A percentile compares a stretch with the other conserved stretches of the same genome.
phyloP scores from a whole-genome alignment of 2,329 filamentous ascomycete species.

The Talaromyces sp. region DNA sequence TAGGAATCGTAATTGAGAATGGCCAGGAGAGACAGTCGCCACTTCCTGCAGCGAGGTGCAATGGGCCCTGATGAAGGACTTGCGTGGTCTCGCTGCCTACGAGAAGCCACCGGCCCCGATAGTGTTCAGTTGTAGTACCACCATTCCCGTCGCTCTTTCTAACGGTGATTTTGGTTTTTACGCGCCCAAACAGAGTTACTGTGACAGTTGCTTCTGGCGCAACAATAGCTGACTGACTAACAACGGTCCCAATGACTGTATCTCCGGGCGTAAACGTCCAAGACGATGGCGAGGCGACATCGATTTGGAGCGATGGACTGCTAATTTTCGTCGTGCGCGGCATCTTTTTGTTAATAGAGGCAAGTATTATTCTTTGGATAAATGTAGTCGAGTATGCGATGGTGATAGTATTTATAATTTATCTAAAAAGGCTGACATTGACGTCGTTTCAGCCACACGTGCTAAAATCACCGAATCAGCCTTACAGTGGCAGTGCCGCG shows the following conservation, averaged over 20 bases:
- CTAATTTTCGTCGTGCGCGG: background rate
- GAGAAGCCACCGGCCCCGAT: constrained; percentile 12
- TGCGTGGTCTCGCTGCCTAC: background rate
- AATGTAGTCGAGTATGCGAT: background rate
- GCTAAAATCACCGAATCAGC: too few relatives aligned
- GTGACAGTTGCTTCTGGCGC: constrained; percentile 13
- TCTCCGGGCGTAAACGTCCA: constrained; percentile 15
- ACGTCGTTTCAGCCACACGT: too few relatives aligned
- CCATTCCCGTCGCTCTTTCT: background rate
- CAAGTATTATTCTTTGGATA: background rate
- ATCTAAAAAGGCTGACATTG: too few relatives aligned
- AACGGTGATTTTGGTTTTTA: constrained; percentile 13
- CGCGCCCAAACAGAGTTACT: constrained; percentile 11
- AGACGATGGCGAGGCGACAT: constrained; percentile 13
- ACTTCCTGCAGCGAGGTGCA: constrained; percentile 11
- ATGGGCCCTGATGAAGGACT: constrained; percentile 13
- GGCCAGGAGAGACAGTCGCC: constrained; percentile 13
- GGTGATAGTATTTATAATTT: background rate
- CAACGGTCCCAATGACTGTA: constrained; percentile 16
- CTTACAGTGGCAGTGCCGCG: too few relatives aligned
- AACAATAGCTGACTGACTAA: constrained; percentile 13
- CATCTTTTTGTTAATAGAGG: background rate
- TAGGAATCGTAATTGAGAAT: constrained; percentile 14
- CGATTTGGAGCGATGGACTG: constrained; percentile 7
- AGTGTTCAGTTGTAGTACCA: background rate